Conservation (phyloP, 805 yeast genomes). For the Myxozyma neglecta region DNA sequence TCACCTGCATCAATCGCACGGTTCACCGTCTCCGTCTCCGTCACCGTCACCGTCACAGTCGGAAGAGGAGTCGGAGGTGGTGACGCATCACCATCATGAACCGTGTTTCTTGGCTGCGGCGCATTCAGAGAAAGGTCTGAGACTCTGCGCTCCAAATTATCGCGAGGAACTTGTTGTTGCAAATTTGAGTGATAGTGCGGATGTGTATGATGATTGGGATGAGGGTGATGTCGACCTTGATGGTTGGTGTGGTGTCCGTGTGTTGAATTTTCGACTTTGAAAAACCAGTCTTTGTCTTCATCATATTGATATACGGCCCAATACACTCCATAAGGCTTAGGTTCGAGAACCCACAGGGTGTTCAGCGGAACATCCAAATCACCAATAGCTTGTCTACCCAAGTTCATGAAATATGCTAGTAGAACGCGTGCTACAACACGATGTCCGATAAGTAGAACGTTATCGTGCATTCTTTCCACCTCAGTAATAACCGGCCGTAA, state of each 20-base stretch:
- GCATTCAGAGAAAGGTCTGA: conserved; percentile 5
- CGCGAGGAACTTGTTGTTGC: conserved; percentile 1
- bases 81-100: conserved; percentile 11
- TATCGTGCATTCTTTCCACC: conserved; percentile 87
- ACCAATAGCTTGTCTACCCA: conserved; percentile 73
- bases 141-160: conserved; percentile 1
- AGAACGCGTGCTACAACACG: conserved; percentile 87
- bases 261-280: conserved; percentile 51
- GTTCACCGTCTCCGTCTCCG: too few species aligned
- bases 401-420: conserved; percentile 83
- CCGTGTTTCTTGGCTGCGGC: not conserved
- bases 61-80: conserved; percentile 6
- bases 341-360: conserved; percentile 84
- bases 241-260: not conserved
- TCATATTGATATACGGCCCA: conserved; percentile 88
- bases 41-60: too few species aligned
- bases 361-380: conserved; percentile 92
- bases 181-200: conserved; percentile 8
- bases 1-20: not conserved
- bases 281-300: conserved; percentile 75
- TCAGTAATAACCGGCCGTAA: conserved; percentile 88
- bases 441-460: conserved; percentile 79
- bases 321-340: conserved; percentile 93
- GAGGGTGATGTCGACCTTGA: not conserved
- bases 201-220: not conserved